A percentile compares a stretch with the other conserved stretches of the same genome.
Conservation (phyloP, 495 filamentous ascomycete species). For the Melanomma pulvis-pyrius region DNA sequence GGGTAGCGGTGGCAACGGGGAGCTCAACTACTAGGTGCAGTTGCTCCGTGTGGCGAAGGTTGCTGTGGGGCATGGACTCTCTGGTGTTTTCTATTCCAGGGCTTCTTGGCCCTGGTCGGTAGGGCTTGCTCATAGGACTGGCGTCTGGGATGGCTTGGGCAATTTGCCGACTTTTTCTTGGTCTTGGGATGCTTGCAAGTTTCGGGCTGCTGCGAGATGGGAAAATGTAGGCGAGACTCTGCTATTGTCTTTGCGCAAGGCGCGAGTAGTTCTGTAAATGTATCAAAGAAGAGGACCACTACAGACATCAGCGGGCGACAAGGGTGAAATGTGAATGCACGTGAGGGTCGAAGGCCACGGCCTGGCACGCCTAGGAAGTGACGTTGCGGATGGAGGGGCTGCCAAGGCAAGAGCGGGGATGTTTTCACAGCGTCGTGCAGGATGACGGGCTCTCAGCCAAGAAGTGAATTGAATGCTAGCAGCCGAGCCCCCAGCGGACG, state of each 20-base stretch:
- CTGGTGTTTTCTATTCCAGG: background rate
- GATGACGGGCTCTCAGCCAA: background rate
- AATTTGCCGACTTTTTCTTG: background rate
- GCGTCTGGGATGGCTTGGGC: background rate
- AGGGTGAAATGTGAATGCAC: background rate
- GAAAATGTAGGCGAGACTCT: background rate
- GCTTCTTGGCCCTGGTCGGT: background rate
- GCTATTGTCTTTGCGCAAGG: background rate
- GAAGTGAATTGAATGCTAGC: background rate
- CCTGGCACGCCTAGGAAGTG: background rate
- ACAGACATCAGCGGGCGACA: background rate
- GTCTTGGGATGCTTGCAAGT: background rate
- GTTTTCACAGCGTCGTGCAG: background rate
- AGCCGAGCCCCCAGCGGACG: background rate
- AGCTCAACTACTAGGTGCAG: conserved; percentile 62
- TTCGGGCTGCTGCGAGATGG: background rate
- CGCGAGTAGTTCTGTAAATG: background rate
- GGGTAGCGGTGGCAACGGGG: conserved; percentile 56
- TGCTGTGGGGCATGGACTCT: background rate
- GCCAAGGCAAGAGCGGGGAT: background rate
- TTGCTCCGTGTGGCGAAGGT: background rate
- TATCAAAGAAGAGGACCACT: background rate
- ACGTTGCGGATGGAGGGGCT: background rate
- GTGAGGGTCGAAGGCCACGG: background rate
- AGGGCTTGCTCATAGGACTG: background rate